Evolutionary conservation across 2,329 filamentous ascomycete genomes (phyloP).

Genomic region (Arthrobotrys sinensis): DNA sequence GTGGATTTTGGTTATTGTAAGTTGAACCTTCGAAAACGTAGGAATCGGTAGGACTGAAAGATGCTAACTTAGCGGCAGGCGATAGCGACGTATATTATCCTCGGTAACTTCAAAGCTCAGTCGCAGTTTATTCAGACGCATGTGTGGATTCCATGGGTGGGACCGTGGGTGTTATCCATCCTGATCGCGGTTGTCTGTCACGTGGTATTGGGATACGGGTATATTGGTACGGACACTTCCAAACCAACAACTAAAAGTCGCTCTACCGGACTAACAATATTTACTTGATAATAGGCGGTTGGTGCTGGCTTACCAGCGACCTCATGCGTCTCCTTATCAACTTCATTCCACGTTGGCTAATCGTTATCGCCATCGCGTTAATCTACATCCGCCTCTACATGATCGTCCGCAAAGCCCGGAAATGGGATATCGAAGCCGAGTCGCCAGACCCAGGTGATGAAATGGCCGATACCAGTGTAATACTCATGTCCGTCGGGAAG

Average conservation of each 20-base stretch:
- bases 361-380: conserved; percentile 67
- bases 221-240: conserved; percentile 65
- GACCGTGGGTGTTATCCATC: conserved; percentile 67
- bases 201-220: conserved; percentile 65
- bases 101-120: conserved; percentile 67
- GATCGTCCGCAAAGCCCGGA: conserved; percentile 68
- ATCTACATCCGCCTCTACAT: conserved; percentile 68
- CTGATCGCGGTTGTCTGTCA: conserved; percentile 67
- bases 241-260: background rate
- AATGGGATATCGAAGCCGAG: conserved; percentile 54
- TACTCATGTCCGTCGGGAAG: conserved; percentile 28
- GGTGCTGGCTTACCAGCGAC: conserved; percentile 69
- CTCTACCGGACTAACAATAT: background rate
- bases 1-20: conserved; percentile 68
- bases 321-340: conserved; percentile 67
- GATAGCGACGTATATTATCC: conserved; percentile 68
- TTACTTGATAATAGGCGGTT: conserved; percentile 30
- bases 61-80: conserved; percentile 56
- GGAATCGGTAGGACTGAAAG: background rate
- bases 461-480: conserved; percentile 52
- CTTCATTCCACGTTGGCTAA: conserved; percentile 69
- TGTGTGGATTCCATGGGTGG: conserved; percentile 65
- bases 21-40: background rate
- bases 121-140: conserved; percentile 68
- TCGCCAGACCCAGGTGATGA: conserved; percentile 51